phyloP scores from a whole-genome alignment of 805 yeast species.

The Millerozyma miso region DNA sequence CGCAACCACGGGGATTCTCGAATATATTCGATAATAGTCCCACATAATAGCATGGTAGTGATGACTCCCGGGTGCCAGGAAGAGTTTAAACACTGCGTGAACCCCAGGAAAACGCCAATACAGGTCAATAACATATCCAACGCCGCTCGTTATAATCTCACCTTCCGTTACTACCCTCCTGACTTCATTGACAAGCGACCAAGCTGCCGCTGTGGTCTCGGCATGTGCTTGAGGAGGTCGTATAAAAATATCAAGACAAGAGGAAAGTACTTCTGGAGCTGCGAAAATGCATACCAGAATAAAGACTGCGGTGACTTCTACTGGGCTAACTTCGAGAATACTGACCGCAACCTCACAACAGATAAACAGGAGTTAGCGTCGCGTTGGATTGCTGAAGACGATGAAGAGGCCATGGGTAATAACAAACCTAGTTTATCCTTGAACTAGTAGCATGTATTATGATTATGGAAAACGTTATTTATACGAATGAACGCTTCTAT shows the following conservation, averaged over 20 bases:
- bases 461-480: background rate
- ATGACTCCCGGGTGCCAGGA: slow-evolving; percentile 85
- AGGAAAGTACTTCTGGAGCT: slow-evolving; percentile 66
- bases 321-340: slow-evolving; percentile 44
- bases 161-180: slow-evolving; percentile 54
- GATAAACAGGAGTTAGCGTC: slow-evolving; percentile 30
- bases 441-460: too few species aligned
- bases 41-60: slow-evolving; percentile 64
- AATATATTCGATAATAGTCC: slow-evolving; percentile 53
- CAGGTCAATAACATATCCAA: slow-evolving; percentile 43
- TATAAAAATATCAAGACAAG: slow-evolving; percentile 41
- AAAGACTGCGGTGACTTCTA: slow-evolving; percentile 46
- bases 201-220: slow-evolving; percentile 42
- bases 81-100: slow-evolving; percentile 61
- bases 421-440: too few species aligned
- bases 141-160: slow-evolving; percentile 53
- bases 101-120: slow-evolving; percentile 42
- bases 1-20: slow-evolving; percentile 33
- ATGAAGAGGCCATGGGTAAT: too few species aligned
- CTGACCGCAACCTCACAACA: slow-evolving; percentile 28
- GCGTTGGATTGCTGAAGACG: slow-evolving; percentile 30
- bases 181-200: slow-evolving; percentile 35
- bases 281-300: slow-evolving; percentile 44
- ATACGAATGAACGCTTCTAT: background rate
- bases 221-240: slow-evolving; percentile 56